Evolutionary conservation across 2,329 filamentous ascomycete genomes (phyloP), one percentile per base, ranked within the genome.

Genomic region (Monosporascus sp.): DNA sequence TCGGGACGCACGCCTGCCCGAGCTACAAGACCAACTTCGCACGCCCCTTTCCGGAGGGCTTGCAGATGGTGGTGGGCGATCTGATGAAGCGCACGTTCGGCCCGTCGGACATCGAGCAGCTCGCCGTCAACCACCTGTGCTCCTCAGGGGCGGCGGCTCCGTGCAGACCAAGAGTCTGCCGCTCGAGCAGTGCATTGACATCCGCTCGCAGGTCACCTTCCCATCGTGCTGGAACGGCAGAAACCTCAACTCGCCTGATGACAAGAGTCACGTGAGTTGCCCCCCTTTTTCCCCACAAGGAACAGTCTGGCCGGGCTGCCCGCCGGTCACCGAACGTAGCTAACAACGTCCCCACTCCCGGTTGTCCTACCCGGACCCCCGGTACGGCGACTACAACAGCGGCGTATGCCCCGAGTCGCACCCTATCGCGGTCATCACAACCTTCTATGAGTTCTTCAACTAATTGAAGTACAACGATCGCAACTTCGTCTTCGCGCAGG

Each of bases 211-310:
- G 28, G 43, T 46, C 14, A 31, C 24, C 15, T 46, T 46, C 15
- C 43, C 24, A 15, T 46, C 24, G 22, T 55, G 55, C 35, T 61
- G 56, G 58, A 58, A 62, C 14, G 58, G 60, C 18, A 51, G 53
- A 38, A 58, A 61, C 37, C 48, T 54, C 1, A 59, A 62, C 41
- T 55, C 54, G 37, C 50, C 55, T 1, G 56, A 62, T 38, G 59
- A 61, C 51, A 53, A 53, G 17, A 56, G 49, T 17, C 60, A 62
- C 17, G 55, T 62, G n/a, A 15, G 24, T 46, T 17, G 15, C 9
- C 5, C 26, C 24, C 18, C 5, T 31, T 11, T 28, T 11, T 31
- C 5, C 28, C 28, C 8, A 31, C 9, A 31, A 31, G 28, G 28
- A 28, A 28, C 8, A 31, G 28, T 11, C 28, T 24, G 17, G 11